Evolutionary conservation across 352 stramenopile genomes (phyloP).

Genomic region (Phytopythium vexans): DNA sequence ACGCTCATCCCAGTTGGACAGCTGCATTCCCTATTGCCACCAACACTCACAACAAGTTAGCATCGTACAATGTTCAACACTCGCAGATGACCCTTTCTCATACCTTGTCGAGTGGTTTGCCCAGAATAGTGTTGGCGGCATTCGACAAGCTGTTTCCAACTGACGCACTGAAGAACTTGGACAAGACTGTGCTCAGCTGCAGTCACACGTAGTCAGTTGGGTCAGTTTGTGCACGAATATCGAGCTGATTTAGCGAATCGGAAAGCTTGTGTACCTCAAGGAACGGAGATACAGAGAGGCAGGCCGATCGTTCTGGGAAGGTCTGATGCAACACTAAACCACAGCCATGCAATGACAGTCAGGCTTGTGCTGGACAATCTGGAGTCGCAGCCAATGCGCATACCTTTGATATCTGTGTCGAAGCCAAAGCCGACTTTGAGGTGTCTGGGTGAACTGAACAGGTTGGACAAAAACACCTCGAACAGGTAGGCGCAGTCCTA

Average conservation of each 20-base stretch:
- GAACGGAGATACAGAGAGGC: slow-evolving; percentile 38
- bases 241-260: background rate
- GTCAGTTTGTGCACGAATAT: background rate
- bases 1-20: slow-evolving; percentile 65
- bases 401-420: slow-evolving; percentile 68
- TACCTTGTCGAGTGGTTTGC: slow-evolving; percentile 66
- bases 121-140: slow-evolving; percentile 36
- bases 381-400: background rate
- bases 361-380: background rate
- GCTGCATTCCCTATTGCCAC: slow-evolving; percentile 47
- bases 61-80: no score
- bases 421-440: slow-evolving; percentile 74
- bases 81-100: background rate
- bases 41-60: no score
- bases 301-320: slow-evolving; percentile 45
- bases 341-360: background rate
- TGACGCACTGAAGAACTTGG: slow-evolving; percentile 26
- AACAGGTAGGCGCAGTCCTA: slow-evolving; percentile 51
- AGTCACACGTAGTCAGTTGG: background rate
- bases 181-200: slow-evolving; percentile 35
- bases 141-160: slow-evolving; percentile 60
- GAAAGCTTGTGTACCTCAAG: slow-evolving; percentile 27
- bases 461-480: slow-evolving; percentile 29
- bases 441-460: slow-evolving; percentile 29
- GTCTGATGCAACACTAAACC: slow-evolving; percentile 61